These are phyloP conservation scores for Emydomyces testavorans DNA, from an alignment of 2,329 filamentous ascomycete species.

Conservation along the genomic window DNA sequence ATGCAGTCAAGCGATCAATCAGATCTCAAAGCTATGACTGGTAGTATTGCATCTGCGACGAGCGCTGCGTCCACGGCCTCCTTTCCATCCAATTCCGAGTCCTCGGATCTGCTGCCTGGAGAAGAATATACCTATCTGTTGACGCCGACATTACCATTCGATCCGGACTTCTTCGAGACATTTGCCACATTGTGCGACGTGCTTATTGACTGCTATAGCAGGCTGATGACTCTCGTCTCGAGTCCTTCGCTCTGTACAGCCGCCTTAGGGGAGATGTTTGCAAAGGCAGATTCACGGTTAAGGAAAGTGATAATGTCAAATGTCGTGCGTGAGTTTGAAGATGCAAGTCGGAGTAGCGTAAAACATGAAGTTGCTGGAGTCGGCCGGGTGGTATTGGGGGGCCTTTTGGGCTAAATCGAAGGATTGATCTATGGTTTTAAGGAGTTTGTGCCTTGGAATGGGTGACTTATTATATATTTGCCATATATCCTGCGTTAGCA, in stretches of 20 bases:
- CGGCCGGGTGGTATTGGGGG: conserved; percentile 78
- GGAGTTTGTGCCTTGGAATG: no score
- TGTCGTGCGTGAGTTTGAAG: conserved; percentile 86
- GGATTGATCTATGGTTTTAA: background rate
- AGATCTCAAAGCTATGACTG: conserved; percentile 38
- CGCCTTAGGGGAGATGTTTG: conserved; percentile 68
- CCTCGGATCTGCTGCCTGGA: conserved; percentile 57
- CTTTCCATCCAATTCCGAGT: conserved; percentile 38
- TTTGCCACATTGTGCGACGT: conserved; percentile 94
- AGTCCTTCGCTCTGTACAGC: conserved; percentile 60
- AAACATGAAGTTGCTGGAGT: conserved; percentile 75
- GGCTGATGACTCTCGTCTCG: conserved; percentile 63
- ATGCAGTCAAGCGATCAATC: conserved; percentile 39
- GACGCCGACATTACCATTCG: conserved; percentile 86
- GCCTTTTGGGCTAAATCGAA: conserved; percentile 50
- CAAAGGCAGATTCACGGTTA: conserved; percentile 75
- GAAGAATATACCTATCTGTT: conserved; percentile 82
- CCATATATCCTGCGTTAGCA: no score
- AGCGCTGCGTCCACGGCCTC: conserved; percentile 30
- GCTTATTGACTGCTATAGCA: conserved; percentile 80
- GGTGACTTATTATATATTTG: no score
- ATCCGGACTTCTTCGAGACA: conserved; percentile 93
- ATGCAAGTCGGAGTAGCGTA: conserved; percentile 61
- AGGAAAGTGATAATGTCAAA: conserved; percentile 81
- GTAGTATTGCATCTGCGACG: conserved; percentile 30